These are phyloP conservation scores for Zelopaecilomyces penicillatus DNA, from an alignment of 2,329 filamentous ascomycete genomes.

Conservation along the genomic window DNA sequence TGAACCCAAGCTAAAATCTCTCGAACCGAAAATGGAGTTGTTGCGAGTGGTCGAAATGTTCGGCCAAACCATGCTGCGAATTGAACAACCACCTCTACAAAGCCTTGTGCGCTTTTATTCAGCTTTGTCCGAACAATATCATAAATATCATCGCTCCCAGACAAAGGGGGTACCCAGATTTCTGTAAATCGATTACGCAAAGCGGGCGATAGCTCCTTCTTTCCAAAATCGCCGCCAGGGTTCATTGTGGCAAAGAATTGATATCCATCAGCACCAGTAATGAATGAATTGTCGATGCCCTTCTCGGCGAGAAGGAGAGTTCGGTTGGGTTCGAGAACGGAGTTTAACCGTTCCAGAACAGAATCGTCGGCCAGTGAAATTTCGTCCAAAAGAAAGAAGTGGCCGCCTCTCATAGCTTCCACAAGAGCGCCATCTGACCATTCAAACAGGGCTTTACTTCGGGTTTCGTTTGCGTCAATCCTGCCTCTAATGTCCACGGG, in stretches of 20 bases:
- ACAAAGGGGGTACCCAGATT: constrained; percentile 91
- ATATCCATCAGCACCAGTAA: constrained; percentile 70
- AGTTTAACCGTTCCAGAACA: constrained; percentile 91
- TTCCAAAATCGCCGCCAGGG: constrained; percentile 95
- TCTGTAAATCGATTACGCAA: constrained; percentile 95
- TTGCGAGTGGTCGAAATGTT: constrained; percentile 66
- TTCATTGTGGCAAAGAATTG: constrained; percentile 99
- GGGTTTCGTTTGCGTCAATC: constrained; percentile 42
- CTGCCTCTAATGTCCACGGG: constrained; percentile 39
- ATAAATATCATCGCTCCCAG: constrained; percentile 74
- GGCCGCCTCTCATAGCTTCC: constrained; percentile 81
- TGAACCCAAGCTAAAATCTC: constrained; percentile 90
- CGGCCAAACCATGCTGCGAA: constrained; percentile 92
- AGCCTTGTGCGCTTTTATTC: constrained; percentile 39
- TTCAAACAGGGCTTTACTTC: constrained; percentile 82
- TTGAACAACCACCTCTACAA: constrained; percentile 64
- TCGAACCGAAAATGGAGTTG: constrained; percentile 77
- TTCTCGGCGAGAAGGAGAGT: constrained; percentile 90
- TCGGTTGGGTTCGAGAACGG: constrained; percentile 81
- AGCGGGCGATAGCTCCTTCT: constrained; percentile 92
- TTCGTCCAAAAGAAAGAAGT: constrained; percentile 91
- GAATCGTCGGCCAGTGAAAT: constrained; percentile 98
- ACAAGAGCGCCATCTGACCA: constrained; percentile 94
- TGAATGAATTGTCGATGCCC: constrained; percentile 71
- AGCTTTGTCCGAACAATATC: constrained; percentile 81